Base-by-base conservation (phyloP, 192 early-diverging fungal species). In the Chytriomyces sp. region DNA sequence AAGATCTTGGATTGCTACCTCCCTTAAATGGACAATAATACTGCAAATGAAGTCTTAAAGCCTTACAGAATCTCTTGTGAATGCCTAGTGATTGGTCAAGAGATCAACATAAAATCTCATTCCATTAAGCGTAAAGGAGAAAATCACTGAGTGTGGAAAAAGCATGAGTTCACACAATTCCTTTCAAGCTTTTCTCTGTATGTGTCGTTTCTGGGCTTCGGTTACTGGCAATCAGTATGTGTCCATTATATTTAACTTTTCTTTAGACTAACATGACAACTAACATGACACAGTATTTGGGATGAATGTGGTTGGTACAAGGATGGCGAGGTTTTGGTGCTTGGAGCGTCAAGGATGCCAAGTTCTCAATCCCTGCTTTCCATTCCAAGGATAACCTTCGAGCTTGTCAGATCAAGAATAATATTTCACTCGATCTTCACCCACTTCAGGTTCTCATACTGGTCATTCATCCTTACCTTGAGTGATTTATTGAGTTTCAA, bases 21-120 rank as follows among this genome's bases (percentile, higher is more conserved):
- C 26, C 17, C 56, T 26, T 0, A 57, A n/a, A 26, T n/a, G 0
- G 1, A 57, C 56, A 1, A 57, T 26, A 30, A 12, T 10, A 26
- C 56, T n/a, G 56, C 56, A 30, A 57, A 30, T 49, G 41, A 49
- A 57, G 26, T n/a, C 12, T 57, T 57, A 57, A 57, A 26, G 12
- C 17, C 12, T n/a, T 57, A n/a, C 56, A 1, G 56, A 57, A 26
- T 57, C 0, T 57, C 56, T 12, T 12, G 56, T 10, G 26, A 57
- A 26, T 57, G 56, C 1, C 56, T 57, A 12, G 26, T 57, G 12
- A 12, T 26, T 26, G 10, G 17, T 26, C 12, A n/a, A 10, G 1
- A 57, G 26, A 10, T 57, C n/a, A n/a, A 10, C n/a, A 0, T 0
- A 10, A 49, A 49, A 49, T 17, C 41, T 0, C 0, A 49, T 49